phyloP scores from a whole-genome alignment of 148 eudicot genomes.

The Arctostaphylos glauca region DNA sequence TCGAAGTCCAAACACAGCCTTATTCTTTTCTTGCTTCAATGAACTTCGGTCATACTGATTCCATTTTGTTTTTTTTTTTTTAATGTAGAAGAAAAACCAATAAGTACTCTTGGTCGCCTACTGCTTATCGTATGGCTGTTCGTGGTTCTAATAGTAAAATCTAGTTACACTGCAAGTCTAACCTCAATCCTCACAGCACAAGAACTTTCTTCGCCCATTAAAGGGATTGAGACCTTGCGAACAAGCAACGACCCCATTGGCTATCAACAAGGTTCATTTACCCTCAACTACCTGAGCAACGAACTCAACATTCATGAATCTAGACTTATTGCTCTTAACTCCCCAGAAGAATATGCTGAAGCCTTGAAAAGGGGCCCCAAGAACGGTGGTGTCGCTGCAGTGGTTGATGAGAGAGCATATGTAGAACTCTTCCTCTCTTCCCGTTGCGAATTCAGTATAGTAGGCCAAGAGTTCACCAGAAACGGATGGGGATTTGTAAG shows the following conservation, averaged over 20 bases:
- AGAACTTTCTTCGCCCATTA: conserved; percentile 54
- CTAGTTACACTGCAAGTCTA: conserved; percentile 74
- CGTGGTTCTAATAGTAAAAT: conserved; percentile 63
- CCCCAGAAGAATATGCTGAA: conserved; percentile 41
- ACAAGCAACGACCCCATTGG: conserved; percentile 53
- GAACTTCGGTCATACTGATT: neutral
- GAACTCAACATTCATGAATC: conserved; percentile 45
- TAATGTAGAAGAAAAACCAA: conserved; percentile 54
- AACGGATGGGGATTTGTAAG: conserved; percentile 88
- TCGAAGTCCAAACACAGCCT: neutral
- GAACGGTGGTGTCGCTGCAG: conserved; percentile 68
- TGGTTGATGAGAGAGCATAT: conserved; percentile 64
- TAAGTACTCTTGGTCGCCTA: conserved; percentile 60
- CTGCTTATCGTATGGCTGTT: conserved; percentile 76
- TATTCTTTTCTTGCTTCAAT: neutral
- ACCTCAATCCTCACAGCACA: conserved; percentile 79
- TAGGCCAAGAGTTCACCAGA: conserved; percentile 65
- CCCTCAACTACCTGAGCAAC: conserved; percentile 41
- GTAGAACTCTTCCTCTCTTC: conserved; percentile 64
- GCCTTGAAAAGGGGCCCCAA: conserved; percentile 55
- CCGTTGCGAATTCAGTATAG: conserved; percentile 65
- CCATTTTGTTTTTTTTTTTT: neutral
- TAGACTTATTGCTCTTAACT: conserved; percentile 51
- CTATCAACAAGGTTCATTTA: conserved; percentile 63
- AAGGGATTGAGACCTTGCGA: conserved; percentile 56